These are phyloP conservation scores for Neopestalotiopsis rosae DNA, from an alignment of 2,329 filamentous ascomycete genomes.

Conservation along the genomic window DNA sequence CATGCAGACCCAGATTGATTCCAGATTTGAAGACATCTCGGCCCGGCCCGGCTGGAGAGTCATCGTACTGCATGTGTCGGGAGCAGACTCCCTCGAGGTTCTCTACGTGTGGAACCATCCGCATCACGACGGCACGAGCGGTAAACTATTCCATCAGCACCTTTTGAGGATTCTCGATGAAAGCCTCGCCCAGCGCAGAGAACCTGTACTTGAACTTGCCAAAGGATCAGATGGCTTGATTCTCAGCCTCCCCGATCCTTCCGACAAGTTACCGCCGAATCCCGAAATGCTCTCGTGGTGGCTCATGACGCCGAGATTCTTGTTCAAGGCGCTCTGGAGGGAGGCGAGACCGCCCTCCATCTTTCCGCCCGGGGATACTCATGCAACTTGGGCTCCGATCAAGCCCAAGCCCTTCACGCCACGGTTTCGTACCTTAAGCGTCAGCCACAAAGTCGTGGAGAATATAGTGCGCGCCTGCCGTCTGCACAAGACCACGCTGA, in stretches of 20 bases:
- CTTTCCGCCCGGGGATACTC: neutral
- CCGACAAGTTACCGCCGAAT: neutral
- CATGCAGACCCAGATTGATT: constrained; percentile 24
- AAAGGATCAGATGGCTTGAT: neutral
- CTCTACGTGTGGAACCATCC: constrained; percentile 28
- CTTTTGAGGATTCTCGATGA: neutral
- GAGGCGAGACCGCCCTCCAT: constrained; percentile 22
- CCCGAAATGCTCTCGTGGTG: neutral
- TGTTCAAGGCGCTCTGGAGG: constrained; percentile 22
- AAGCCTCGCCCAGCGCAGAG: neutral
- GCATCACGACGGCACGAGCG: constrained; percentile 27
- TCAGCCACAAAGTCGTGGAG: constrained; percentile 19
- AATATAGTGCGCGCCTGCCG: constrained; percentile 24
- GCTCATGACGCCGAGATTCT: neutral
- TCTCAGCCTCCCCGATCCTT: neutral
- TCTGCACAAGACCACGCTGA: constrained; percentile 26
- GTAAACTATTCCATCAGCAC: constrained; percentile 29
- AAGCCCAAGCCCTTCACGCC: constrained; percentile 28
- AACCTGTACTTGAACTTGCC: neutral
- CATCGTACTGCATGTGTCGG: constrained; percentile 17
- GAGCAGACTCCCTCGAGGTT: constrained; percentile 22
- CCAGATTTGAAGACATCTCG: constrained; percentile 17
- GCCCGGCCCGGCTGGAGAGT: constrained; percentile 28
- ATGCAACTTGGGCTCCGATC: constrained; percentile 27
- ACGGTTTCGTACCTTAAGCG: constrained; percentile 24